Conservation (phyloP, 208 protist genomes). For the Angomonas ambiguus region DNA sequence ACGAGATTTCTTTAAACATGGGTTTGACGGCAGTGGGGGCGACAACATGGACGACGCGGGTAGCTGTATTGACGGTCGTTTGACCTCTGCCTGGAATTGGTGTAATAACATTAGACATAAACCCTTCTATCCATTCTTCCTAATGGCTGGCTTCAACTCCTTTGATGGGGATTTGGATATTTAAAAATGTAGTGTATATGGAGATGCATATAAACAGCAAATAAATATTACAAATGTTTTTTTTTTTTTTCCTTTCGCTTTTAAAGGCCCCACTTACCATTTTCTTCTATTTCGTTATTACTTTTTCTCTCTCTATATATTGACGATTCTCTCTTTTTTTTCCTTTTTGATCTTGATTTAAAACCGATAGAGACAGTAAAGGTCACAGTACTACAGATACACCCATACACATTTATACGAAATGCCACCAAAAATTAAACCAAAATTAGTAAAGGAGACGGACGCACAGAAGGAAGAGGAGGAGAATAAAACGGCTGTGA, state of each 20-base stretch:
- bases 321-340: not conserved
- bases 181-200: slow-evolving; percentile 19
- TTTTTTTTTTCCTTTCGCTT: not conserved
- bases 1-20: slow-evolving; percentile 95
- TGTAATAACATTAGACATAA: slow-evolving; percentile 94
- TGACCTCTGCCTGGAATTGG: slow-evolving; percentile 98
- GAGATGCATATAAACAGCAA: slow-evolving; percentile 4
- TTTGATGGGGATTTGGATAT: slow-evolving; percentile 96
- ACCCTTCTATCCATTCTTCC: slow-evolving; percentile 94
- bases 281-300: not conserved
- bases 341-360: too few species aligned
- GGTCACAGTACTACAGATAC: not conserved
- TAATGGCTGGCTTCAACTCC: slow-evolving; percentile 93
- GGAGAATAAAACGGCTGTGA: slow-evolving; percentile 24
- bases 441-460: slow-evolving; percentile 24
- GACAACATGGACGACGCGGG: slow-evolving; percentile 97
- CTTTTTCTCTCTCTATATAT: not conserved
- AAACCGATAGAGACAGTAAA: too few species aligned
- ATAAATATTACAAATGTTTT: not conserved
- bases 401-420: not conserved
- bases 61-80: slow-evolving; percentile 96
- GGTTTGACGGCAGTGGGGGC: slow-evolving; percentile 94
- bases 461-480: not conserved
- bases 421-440: slow-evolving; percentile 61
- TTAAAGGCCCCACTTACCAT: not conserved